A percentile compares a stretch with the other conserved stretches of the same genome.
Conservation (phyloP, 331 rosid species). For the Malus hybrid region DNA sequence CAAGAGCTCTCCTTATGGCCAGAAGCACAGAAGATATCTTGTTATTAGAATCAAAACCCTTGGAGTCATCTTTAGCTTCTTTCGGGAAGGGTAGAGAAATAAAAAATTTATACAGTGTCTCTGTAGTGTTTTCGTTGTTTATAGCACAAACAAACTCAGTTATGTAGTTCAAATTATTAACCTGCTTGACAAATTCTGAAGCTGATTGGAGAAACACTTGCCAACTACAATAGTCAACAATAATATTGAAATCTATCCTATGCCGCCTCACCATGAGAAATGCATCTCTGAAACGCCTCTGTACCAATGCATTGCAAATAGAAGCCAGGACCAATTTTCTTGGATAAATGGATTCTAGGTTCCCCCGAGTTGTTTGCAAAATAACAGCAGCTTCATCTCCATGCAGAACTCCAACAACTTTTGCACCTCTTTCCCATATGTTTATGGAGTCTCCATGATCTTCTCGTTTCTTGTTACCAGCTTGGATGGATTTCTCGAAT, state of each 20-base stretch:
- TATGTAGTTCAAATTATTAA: slow-evolving; percentile 72
- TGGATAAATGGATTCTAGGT: slow-evolving; percentile 83
- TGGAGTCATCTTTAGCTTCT: slow-evolving; percentile 26
- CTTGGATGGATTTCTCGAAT: slow-evolving; percentile 43
- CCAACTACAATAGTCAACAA: slow-evolving; percentile 83
- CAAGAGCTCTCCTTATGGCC: slow-evolving; percentile 81
- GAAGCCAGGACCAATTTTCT: slow-evolving; percentile 85
- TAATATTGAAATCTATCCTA: slow-evolving; percentile 83
- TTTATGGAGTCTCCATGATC: slow-evolving; percentile 51
- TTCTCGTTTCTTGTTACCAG: slow-evolving; percentile 40
- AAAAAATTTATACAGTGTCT: slow-evolving; percentile 52
- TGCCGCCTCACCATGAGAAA: slow-evolving; percentile 92
- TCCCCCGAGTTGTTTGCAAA: slow-evolving; percentile 80
- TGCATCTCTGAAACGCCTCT: slow-evolving; percentile 77
- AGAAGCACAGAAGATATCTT: slow-evolving; percentile 72
- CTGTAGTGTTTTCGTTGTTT: slow-evolving; percentile 71
- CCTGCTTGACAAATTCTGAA: slow-evolving; percentile 75
- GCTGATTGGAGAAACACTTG: slow-evolving; percentile 68
- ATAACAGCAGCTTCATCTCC: slow-evolving; percentile 84
- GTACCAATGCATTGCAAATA: slow-evolving; percentile 68
- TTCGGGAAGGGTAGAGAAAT: slow-evolving; percentile 34
- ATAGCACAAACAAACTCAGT: slow-evolving; percentile 94
- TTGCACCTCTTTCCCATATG: slow-evolving; percentile 97
- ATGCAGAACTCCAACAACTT: slow-evolving; percentile 77
- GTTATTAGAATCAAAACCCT: slow-evolving; percentile 33